These are phyloP conservation scores for Mrakia gelida DNA, from an alignment of 768 basidiomycete species.

Conservation along the genomic window DNA sequence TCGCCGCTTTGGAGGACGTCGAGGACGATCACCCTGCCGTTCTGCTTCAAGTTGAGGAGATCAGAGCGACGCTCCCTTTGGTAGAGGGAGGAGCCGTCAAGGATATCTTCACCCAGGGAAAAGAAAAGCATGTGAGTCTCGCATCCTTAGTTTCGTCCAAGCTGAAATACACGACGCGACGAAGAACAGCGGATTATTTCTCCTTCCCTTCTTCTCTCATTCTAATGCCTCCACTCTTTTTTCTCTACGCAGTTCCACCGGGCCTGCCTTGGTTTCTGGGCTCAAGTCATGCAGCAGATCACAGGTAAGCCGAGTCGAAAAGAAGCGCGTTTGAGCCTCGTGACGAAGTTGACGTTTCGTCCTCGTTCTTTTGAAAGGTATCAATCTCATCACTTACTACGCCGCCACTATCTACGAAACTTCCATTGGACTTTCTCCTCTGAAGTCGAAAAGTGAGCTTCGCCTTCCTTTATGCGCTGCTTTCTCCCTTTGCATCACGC, in stretches of 20 bases:
- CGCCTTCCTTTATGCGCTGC: too few relatives aligned
- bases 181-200: too few relatives aligned
- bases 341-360: too few relatives aligned
- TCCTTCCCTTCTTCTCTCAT: too few relatives aligned
- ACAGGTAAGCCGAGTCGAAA: background rate
- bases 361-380: background rate
- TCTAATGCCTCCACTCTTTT: too few relatives aligned
- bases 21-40: conserved; percentile 51
- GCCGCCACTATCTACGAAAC: conserved; percentile 36
- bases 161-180: too few relatives aligned
- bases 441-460: conserved; percentile 58
- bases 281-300: conserved; percentile 48
- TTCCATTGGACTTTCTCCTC: conserved; percentile 56
- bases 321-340: too few relatives aligned
- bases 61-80: conserved; percentile 12
- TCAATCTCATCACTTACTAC: conserved; percentile 52
- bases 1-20: conserved; percentile 59
- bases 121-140: conserved; percentile 51
- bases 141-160: too few relatives aligned
- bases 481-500: too few relatives aligned
- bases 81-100: conserved; percentile 48
- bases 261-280: conserved; percentile 54
- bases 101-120: conserved; percentile 58
- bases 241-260: conserved; percentile 48
- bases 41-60: conserved; percentile 48